Percentiles rank a stretch among this genome's conserved stretches.
These are phyloP conservation scores for Nicotiana noctiflora DNA, from an alignment of 257 asterid species.

Conservation along the genomic window DNA sequence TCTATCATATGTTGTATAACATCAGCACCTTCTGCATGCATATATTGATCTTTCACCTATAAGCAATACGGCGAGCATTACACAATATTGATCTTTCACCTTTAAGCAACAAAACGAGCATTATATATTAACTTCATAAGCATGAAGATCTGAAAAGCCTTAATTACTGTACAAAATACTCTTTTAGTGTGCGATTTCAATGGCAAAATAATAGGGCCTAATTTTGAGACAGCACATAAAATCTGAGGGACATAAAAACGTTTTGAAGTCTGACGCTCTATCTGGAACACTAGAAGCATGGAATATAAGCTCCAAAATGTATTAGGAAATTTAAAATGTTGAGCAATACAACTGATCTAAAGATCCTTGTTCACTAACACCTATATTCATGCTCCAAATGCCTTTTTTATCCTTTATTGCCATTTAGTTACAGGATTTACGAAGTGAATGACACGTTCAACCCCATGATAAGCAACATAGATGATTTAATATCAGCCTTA, in stretches of 20 bases:
- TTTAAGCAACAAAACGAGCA: slow-evolving; percentile 16
- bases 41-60: slow-evolving; percentile 70
- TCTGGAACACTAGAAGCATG: background rate
- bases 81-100: slow-evolving; percentile 49
- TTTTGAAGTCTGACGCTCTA: background rate
- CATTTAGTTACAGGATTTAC: background rate
- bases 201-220: background rate
- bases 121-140: background rate
- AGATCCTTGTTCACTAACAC: background rate
- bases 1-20: slow-evolving; percentile 93
- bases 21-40: slow-evolving; percentile 85
- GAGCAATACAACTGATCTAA: background rate
- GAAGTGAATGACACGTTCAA: background rate
- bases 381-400: background rate
- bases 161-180: background rate
- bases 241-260: background rate
- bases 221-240: background rate
- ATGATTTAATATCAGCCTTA: background rate
- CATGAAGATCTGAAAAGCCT: background rate
- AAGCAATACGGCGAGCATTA: background rate
- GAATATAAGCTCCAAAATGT: background rate
- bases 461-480: background rate
- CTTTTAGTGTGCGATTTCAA: background rate
- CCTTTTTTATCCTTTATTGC: background rate
- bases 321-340: background rate